Conservation (phyloP, 208 protist species). For the Leishmania arabica region DNA sequence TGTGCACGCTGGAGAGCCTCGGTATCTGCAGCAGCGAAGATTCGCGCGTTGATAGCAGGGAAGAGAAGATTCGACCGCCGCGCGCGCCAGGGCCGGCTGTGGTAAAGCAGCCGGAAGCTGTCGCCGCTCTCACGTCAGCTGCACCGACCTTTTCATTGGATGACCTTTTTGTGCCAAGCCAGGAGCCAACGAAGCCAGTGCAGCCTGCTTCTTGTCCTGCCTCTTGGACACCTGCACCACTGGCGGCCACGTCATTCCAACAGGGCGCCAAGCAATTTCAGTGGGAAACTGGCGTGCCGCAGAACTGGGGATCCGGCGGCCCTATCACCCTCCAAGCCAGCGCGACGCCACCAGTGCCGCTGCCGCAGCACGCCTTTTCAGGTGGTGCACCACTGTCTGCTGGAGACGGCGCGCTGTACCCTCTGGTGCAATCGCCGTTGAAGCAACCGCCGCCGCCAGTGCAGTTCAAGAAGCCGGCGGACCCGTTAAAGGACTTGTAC, state of each 20-base stretch:
- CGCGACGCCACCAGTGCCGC: no score
- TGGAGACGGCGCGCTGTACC: background rate
- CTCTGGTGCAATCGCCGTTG: background rate
- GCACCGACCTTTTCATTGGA: conserved; percentile 39
- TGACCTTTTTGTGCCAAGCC: conserved; percentile 33
- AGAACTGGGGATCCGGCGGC: conserved; percentile 18
- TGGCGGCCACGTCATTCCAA: background rate
- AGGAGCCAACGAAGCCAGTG: conserved; percentile 6
- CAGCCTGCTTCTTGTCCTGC: background rate
- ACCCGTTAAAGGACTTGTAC: conserved; percentile 63
- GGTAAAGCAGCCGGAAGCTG: background rate
- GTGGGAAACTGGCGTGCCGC: conserved; percentile 24
- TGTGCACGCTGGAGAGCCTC: conserved; percentile 55
- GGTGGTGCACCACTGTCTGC: background rate
- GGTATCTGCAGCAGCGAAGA: conserved; percentile 39
- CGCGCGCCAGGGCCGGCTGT: background rate
- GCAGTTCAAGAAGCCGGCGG: conserved; percentile 21
- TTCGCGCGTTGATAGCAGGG: conserved; percentile 1
- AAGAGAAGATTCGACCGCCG: conserved; percentile 14
- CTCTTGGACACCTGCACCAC: conserved; percentile 1
- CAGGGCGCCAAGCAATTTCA: background rate
- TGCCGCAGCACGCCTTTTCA: background rate
- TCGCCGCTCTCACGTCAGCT: background rate
- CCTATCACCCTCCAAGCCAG: background rate
- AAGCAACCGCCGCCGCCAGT: background rate